These are phyloP conservation scores for Plantago major DNA, from an alignment of 257 asterid genomes.

Conservation along the genomic window DNA sequence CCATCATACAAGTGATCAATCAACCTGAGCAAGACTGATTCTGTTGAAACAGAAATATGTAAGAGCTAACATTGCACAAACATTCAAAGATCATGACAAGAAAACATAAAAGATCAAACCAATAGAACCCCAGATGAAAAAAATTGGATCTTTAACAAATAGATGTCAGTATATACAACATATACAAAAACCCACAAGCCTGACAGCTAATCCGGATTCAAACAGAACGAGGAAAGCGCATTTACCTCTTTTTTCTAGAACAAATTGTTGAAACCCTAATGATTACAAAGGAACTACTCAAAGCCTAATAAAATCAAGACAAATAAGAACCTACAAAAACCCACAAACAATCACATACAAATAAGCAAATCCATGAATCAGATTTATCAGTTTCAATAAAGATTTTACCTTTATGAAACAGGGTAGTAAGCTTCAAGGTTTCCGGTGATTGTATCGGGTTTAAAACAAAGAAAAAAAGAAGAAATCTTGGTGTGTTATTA, in stretches of 20 bases:
- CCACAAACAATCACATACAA: no score
- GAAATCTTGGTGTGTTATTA: no score
- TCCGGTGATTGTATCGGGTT: no score
- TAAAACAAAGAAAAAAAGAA: no score
- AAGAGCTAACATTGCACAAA: constrained; percentile 19
- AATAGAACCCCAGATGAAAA: not conserved
- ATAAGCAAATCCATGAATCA: no score
- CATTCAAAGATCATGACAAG: not conserved
- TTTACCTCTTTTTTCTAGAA: constrained; percentile 2
- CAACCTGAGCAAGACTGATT: constrained; percentile 33
- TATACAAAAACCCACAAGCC: constrained; percentile 1
- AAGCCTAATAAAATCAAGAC: no score
- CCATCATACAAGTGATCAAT: constrained; percentile 51
- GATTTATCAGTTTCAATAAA: no score
- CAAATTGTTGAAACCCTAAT: not conserved
- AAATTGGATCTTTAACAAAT: not conserved
- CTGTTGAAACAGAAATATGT: constrained; percentile 33
- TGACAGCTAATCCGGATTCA: no score
- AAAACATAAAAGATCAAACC: constrained; percentile 1
- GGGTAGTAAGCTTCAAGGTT: no score
- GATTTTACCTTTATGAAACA: no score
- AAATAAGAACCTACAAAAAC: no score
- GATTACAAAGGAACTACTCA: no score
- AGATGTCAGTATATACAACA: not conserved
- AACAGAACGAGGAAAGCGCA: not conserved